phyloP scores from a whole-genome alignment of 306 rosid species.

The Inga oerstediana region DNA sequence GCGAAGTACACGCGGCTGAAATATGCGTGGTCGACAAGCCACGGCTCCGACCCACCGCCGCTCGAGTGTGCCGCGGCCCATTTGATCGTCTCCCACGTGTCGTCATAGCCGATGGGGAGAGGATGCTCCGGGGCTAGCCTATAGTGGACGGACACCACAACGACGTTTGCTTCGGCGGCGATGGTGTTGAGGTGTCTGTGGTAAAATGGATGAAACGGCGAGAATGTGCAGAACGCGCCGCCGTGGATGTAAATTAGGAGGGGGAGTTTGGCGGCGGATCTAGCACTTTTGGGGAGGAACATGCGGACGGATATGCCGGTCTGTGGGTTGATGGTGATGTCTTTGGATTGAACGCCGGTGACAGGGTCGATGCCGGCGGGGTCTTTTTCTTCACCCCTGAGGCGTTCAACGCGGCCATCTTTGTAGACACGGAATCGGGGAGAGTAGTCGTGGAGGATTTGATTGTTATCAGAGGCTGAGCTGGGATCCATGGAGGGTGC shows the following conservation, averaged over 20 bases:
- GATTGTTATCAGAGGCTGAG: neutral
- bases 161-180: conserved; percentile 41
- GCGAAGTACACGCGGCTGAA: too few species aligned
- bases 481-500: neutral
- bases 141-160: conserved; percentile 55
- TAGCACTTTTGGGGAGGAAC: conserved; percentile 53
- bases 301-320: conserved; percentile 54
- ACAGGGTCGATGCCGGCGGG: conserved; percentile 44
- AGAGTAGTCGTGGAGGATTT: conserved; percentile 44
- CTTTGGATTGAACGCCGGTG: conserved; percentile 62
- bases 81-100: conserved; percentile 51
- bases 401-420: conserved; percentile 61
- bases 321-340: conserved; percentile 45
- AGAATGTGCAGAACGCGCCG: conserved; percentile 58
- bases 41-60: conserved; percentile 35
- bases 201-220: conserved; percentile 48
- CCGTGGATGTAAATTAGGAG: conserved; percentile 71
- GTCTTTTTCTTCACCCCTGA: conserved; percentile 39
- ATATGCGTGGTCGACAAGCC: too few species aligned
- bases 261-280: conserved; percentile 39
- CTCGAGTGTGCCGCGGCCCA: conserved; percentile 47
- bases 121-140: conserved; percentile 64
- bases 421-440: conserved; percentile 50
- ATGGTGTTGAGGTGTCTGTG: conserved; percentile 47
- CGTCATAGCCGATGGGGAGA: conserved; percentile 57